Conservation (phyloP, 1,139 yeast species). For the Candida tetrigidarum region DNA sequence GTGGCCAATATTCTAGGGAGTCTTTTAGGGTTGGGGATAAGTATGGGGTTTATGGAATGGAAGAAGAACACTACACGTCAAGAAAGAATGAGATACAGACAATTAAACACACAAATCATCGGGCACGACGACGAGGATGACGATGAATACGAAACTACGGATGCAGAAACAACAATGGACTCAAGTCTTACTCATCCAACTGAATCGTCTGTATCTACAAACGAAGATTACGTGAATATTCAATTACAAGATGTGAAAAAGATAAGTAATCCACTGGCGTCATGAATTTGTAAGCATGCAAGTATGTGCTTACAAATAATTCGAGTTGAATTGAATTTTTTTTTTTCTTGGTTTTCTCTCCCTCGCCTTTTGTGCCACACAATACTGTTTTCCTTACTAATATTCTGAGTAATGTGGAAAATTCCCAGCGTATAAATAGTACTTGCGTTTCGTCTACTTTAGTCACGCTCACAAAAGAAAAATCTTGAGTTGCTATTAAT, state of each 20-base stretch:
- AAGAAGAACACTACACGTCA: conserved; percentile 12
- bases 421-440: too few species aligned
- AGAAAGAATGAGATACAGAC: conserved; percentile 12
- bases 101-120: conserved; percentile 32
- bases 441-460: neutral
- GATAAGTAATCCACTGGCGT: conserved; percentile 24
- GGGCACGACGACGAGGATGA: conserved; percentile 29
- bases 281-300: neutral
- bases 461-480: neutral
- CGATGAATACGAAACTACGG: conserved; percentile 27
- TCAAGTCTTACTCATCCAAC: neutral
- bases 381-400: too few species aligned
- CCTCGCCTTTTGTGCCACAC: too few species aligned
- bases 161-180: neutral
- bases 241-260: conserved; percentile 39
- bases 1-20: conserved; percentile 45
- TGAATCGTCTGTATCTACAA: neutral
- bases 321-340: neutral
- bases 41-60: conserved; percentile 20
- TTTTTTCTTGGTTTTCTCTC: neutral
- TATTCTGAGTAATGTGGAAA: too few species aligned
- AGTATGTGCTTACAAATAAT: neutral
- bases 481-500: neutral
- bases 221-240: conserved; percentile 54
- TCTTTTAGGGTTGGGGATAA: conserved; percentile 26